Conservation (phyloP, 208 protist genomes). For the Spongospora subterranea region DNA sequence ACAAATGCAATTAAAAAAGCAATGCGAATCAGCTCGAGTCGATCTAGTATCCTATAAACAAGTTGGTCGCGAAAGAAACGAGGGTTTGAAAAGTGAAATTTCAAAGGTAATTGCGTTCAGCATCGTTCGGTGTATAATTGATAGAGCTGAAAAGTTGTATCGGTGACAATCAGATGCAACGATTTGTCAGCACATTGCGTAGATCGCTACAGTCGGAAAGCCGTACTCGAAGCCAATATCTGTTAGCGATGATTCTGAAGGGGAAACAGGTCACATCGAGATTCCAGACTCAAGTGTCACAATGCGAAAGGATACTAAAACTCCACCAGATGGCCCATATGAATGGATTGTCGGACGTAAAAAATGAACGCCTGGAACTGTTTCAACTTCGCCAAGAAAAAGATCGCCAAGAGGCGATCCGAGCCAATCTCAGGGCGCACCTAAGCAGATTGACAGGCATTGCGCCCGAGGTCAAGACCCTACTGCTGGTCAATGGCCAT, state of each 20-base stretch:
- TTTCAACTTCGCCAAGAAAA: no score
- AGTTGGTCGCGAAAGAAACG: background rate
- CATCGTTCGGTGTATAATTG: background rate
- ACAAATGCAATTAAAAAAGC: background rate
- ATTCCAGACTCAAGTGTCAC: background rate
- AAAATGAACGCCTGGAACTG: no score
- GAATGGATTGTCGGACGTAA: no score
- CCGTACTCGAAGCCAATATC: background rate
- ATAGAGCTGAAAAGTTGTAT: background rate
- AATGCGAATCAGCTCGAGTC: background rate
- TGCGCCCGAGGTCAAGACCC: no score
- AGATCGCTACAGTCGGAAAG: background rate
- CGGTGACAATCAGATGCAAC: slow-evolving; percentile 3
- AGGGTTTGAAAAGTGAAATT: background rate
- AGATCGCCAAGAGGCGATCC: no score
- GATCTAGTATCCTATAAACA: background rate
- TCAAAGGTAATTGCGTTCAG: background rate
- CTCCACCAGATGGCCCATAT: no score
- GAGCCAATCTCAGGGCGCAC: no score
- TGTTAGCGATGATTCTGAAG: background rate
- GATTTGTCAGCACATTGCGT: background rate
- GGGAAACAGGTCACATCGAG: background rate
- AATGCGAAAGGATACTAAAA: background rate
- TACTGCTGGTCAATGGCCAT: no score
- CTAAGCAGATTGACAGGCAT: no score